Percentiles rank a stretch among this genome's conserved stretches.
Conservation (phyloP, 1,284 basidiomycete species). For the Mrakiaceae sp. region DNA sequence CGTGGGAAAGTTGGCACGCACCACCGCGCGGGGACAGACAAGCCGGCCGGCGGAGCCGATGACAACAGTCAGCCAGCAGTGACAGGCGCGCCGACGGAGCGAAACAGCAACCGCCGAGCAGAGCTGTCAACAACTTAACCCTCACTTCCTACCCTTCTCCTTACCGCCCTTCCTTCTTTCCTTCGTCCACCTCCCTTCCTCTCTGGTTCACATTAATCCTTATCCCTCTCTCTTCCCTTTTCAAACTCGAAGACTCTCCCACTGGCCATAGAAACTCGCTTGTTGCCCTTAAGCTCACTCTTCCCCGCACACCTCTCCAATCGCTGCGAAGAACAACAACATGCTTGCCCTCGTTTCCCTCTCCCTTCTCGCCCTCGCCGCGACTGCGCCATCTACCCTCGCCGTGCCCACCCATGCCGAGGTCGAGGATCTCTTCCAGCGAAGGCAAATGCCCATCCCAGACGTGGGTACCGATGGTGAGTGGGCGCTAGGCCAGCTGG, state of each 20-base stretch:
- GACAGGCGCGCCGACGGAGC: no score
- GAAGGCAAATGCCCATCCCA: slow-evolving; percentile 13
- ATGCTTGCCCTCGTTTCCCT: no score
- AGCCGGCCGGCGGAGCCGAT: no score
- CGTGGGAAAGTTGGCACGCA: no score
- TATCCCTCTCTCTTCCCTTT: not conserved
- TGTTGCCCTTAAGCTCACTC: not conserved
- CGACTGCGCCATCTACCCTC: slow-evolving; percentile 10
- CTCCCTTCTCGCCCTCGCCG: slow-evolving; percentile 8
- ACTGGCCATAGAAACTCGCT: not conserved
- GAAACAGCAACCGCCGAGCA: no score
- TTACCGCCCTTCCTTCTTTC: no score
- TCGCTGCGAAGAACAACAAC: no score
- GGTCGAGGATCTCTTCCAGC: slow-evolving; percentile 21
- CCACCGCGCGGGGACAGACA: no score
- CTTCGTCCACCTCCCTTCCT: not conserved
- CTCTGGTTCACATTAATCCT: not conserved
- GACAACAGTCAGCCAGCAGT: no score
- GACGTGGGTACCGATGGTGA: slow-evolving; percentile 17
- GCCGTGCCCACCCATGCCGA: slow-evolving; percentile 17
- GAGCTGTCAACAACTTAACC: no score
- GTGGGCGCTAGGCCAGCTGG: not conserved
- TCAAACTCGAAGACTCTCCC: no score
- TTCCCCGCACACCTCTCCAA: not conserved
- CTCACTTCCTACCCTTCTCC: no score